Conservation (phyloP, 2,329 filamentous ascomycete species). For the Neophaeococcomyces mojaviensis region DNA sequence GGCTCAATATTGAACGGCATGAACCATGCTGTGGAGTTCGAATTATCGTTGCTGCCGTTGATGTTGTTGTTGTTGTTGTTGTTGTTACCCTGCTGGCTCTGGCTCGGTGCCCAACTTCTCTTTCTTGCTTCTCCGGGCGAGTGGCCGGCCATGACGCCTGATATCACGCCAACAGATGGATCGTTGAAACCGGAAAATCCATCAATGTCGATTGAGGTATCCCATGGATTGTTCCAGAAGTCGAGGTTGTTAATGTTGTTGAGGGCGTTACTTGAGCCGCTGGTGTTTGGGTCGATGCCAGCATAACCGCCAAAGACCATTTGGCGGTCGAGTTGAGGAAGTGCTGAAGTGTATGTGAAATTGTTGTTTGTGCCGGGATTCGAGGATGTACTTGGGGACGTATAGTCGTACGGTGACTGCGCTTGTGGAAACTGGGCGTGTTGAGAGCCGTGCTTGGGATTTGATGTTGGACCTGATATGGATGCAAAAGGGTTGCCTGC, state of each 20-base stretch:
- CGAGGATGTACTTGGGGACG: slow-evolving; percentile 5
- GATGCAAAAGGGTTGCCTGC: background rate
- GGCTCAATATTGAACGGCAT: slow-evolving; percentile 89
- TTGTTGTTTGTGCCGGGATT: slow-evolving; percentile 24
- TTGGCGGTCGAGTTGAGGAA: slow-evolving; percentile 67
- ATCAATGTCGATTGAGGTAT: slow-evolving; percentile 28
- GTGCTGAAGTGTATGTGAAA: slow-evolving; percentile 27
- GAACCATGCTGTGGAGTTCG: slow-evolving; percentile 62
- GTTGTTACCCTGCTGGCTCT: background rate
- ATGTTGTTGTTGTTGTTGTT: background rate
- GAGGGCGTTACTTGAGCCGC: slow-evolving; percentile 25
- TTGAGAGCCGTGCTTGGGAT: slow-evolving; percentile 10
- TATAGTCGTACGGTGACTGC: slow-evolving; percentile 8
- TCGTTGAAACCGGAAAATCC: slow-evolving; percentile 29
- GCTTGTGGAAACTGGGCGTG: slow-evolving; percentile 12
- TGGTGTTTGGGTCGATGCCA: slow-evolving; percentile 39
- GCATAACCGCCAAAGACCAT: slow-evolving; percentile 68
- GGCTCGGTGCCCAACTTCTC: background rate
- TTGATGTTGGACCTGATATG: background rate
- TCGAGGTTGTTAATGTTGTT: slow-evolving; percentile 25
- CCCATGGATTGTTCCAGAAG: slow-evolving; percentile 27
- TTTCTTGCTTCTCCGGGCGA: background rate
- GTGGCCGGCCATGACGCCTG: background rate
- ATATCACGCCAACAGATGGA: slow-evolving; percentile 31
- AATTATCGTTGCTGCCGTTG: background rate